Base-by-base conservation (phyloP, 2,329 filamentous ascomycete genomes). In the Westerdykella sp. region DNA sequence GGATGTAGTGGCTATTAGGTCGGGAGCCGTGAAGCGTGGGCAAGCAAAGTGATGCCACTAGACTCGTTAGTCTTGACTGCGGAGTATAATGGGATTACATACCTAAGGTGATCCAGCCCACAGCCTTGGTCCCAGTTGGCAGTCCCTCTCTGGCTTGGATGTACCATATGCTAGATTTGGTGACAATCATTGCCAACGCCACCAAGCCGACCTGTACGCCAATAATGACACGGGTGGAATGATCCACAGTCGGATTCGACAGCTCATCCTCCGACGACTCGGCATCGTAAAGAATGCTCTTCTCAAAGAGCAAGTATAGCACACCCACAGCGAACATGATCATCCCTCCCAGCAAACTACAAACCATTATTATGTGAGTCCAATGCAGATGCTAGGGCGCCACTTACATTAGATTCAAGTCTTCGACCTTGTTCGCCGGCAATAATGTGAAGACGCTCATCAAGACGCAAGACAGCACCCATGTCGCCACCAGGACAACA, bases 361-460 rank as follows among this genome's bases (percentile, higher is more conserved):
- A 2, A 16, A 6, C 25, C n/a, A 34, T 61, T 37, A 59, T 48
- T 25, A 2, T 16, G 34, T n/a, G 11, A 6, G 23, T 13, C 14
- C 13, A 14, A n/a, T 15, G 13, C 9, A 12, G n/a, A 34, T 14
- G 32, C 6, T 15, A 9, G 13, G 32, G n/a, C 30, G 13, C 49
- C 9, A 70, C 78, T 62, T 72, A 90, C 84, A 95, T 88, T 21
- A 87, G 73, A 43, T 73, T 75, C 4, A 88, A 63, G 54, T 85
- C 80, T 62, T 98, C 94, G 1, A 80, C 72, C 66, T 97, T 98
- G 66, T 86, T 83, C 2, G 87, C 93, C 1, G 87, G 85, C 1
- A 98, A 73, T 12, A 97, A 69, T 0, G 93, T 98, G 60, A 98
- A 98, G 2, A 79, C 77, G 63, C 91, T 93, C 89, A 97, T 95